Evolutionary conservation across 1,139 yeast species (phyloP).

Genomic region (Lipomyces yarrowii): DNA sequence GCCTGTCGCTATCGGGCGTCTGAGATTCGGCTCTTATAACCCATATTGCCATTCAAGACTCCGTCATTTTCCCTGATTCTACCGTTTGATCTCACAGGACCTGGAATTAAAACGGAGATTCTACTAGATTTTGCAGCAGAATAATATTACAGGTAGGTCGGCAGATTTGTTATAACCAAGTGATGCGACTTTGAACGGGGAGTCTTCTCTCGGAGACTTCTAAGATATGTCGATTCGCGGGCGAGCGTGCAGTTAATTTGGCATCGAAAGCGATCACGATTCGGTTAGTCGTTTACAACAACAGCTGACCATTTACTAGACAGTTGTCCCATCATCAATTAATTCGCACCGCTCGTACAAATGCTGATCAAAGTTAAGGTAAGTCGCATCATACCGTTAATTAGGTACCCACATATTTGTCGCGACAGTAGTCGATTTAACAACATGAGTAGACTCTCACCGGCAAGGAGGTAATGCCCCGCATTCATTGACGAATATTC

Average conservation of each 20-base stretch:
- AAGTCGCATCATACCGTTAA: conserved; percentile 28
- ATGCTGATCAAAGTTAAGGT: conserved; percentile 71
- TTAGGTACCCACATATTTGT: no score
- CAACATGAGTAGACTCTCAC: conserved; percentile 58
- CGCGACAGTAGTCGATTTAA: no score
- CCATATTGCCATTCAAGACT: no score
- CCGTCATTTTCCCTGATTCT: neutral
- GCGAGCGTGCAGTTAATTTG: neutral
- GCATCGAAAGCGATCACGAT: neutral
- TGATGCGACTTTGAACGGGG: neutral
- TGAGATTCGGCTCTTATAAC: no score
- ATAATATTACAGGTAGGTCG: neutral
- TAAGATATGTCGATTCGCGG: no score
- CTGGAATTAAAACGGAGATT: neutral
- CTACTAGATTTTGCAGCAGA: neutral
- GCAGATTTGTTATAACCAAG: neutral
- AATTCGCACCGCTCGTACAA: neutral
- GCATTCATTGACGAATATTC: neutral
- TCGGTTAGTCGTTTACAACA: neutral
- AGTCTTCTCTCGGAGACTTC: no score
- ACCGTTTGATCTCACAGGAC: neutral
- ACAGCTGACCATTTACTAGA: neutral
- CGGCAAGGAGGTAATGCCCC: conserved; percentile 63
- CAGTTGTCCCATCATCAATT: neutral
- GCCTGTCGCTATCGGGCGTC: no score